A percentile compares a stretch with the other conserved stretches of the same genome.
phyloP scores from a whole-genome alignment of 2,329 filamentous ascomycete species.

The Exophiala oligosperma region DNA sequence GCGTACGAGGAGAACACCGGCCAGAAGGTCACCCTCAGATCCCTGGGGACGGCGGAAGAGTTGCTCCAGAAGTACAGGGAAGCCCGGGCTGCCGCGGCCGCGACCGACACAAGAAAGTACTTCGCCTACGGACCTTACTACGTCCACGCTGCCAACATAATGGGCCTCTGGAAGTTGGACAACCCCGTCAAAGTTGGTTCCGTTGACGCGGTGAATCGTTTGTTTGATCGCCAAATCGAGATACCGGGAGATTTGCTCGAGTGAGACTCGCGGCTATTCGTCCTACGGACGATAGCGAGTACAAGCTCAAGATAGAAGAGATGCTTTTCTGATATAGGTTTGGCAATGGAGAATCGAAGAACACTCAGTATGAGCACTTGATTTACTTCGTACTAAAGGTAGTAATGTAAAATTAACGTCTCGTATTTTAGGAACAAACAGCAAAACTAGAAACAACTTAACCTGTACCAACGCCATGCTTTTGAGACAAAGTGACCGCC shows the following conservation, averaged over 20 bases:
- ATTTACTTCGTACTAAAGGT: too few species aligned
- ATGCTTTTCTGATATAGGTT: too few species aligned
- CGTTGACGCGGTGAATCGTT: background rate
- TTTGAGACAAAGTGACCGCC: background rate
- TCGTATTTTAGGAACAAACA: too few species aligned
- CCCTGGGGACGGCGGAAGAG: background rate
- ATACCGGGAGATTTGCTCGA: background rate
- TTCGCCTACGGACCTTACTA: background rate
- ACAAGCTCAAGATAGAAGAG: too few species aligned
- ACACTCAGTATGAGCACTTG: too few species aligned
- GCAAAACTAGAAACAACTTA: too few species aligned
- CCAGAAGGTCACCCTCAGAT: background rate
- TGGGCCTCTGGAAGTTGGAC: slow-evolving; percentile 4
- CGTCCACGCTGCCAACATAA: background rate
- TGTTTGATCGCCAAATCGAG: slow-evolving; percentile 1
- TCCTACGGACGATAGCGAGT: too few species aligned
- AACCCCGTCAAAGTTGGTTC: background rate
- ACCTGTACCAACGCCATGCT: background rate
- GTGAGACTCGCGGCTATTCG: background rate
- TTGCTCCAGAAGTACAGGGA: too few species aligned
- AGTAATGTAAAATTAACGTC: too few species aligned
- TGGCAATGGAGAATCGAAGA: too few species aligned
- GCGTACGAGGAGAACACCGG: slow-evolving; percentile 3
- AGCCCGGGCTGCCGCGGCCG: too few species aligned
- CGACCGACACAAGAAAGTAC: background rate